These are phyloP conservation scores for Tolypocladium capitatum DNA, from an alignment of 2,329 filamentous ascomycete genomes.

Conservation along the genomic window DNA sequence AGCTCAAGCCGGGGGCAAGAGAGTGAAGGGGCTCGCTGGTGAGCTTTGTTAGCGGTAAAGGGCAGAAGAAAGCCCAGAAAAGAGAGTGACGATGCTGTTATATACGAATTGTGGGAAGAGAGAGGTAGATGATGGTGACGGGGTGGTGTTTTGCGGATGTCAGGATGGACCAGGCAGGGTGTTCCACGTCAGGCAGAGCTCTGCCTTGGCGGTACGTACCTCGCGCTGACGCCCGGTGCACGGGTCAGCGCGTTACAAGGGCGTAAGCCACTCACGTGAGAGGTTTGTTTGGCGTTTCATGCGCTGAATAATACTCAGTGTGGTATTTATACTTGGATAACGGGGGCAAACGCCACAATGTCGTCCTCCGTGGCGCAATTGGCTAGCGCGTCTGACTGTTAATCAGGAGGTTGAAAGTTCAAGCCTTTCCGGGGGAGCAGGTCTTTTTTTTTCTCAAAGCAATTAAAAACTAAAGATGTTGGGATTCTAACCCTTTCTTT, in stretches of 20 bases:
- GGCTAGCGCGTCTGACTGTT: conserved; percentile 50
- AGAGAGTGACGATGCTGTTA: neutral
- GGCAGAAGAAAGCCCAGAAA: neutral
- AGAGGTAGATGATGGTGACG: neutral
- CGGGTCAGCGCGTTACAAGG: too few species aligned
- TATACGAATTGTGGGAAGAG: neutral
- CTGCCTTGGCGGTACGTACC: conserved; percentile 13
- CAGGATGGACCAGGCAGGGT: conserved; percentile 6
- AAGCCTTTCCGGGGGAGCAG: conserved; percentile 8
- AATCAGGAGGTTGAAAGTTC: conserved; percentile 21
- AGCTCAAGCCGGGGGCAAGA: neutral
- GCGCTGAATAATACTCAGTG: too few species aligned
- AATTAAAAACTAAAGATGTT: too few species aligned
- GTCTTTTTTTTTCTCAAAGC: neutral
- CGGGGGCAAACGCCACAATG: neutral
- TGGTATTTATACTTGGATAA: too few species aligned
- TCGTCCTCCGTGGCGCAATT: conserved; percentile 14
- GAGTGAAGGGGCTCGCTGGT: neutral
- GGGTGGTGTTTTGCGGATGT: conserved; percentile 1
- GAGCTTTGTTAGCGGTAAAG: neutral
- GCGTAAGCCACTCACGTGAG: too few species aligned
- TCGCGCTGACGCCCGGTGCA: neutral
- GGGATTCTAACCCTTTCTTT: too few species aligned
- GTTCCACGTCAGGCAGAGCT: conserved; percentile 34
- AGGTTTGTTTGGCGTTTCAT: too few species aligned